Conservation (phyloP, 805 yeast genomes). For the Nakazawaea peltata region DNA sequence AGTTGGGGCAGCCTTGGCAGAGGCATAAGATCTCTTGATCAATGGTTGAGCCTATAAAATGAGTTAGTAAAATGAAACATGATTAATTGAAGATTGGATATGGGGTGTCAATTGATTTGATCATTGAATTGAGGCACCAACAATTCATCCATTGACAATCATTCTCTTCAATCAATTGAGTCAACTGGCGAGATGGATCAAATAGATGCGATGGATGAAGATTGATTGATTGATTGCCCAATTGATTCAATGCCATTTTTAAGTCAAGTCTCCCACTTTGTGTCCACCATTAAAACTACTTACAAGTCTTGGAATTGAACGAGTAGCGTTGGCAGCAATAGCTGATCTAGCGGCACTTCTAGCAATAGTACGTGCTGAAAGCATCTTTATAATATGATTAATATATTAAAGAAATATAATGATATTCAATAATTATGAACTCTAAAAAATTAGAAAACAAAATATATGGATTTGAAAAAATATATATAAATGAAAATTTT, state of each 20-base stretch:
- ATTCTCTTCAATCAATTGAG: background rate
- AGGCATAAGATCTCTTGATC: constrained; percentile 75
- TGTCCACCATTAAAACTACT: no score
- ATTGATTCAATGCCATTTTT: no score
- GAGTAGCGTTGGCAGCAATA: constrained; percentile 43
- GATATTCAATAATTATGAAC: background rate
- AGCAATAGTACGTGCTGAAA: constrained; percentile 78
- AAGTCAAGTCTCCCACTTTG: no score
- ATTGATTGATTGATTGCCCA: constrained; percentile 14
- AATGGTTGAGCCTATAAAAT: constrained; percentile 62
- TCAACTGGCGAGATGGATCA: no score
- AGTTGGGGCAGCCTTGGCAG: constrained; percentile 97
- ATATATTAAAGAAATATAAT: no score
- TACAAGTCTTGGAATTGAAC: constrained; percentile 36
- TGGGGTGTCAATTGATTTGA: background rate
- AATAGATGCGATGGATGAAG: no score
- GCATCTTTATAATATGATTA: constrained; percentile 34
- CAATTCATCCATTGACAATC: background rate
- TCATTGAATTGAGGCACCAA: background rate
- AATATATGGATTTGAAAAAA: no score
- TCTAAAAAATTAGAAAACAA: no score
- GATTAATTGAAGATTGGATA: background rate
- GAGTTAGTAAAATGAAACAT: constrained; percentile 1
- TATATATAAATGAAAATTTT: no score
- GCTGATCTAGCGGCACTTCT: constrained; percentile 82